phyloP scores from a whole-genome alignment of 176 grass and related monocot genomes.

The Tillandsia leiboldiana region DNA sequence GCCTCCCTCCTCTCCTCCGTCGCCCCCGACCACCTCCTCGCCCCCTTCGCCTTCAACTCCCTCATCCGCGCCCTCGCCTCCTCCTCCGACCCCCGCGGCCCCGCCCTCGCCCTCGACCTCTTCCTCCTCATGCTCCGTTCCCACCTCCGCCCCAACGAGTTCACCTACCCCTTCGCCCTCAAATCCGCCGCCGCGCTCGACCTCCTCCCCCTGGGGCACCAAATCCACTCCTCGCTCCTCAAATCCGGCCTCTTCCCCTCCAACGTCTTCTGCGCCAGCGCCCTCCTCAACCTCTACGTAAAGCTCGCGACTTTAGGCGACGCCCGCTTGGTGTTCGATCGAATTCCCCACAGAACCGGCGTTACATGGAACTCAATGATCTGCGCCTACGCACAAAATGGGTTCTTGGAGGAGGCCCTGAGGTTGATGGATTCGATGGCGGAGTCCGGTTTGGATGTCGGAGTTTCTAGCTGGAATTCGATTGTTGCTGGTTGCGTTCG shows the following conservation, averaged over 20 bases:
- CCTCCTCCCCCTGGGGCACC: constrained; percentile 26
- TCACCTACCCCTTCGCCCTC: constrained; percentile 29
- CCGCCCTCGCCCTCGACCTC: constrained; percentile 17
- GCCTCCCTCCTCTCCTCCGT: constrained; percentile 6
- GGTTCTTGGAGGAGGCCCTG: constrained; percentile 31
- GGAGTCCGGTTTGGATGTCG: constrained; percentile 21
- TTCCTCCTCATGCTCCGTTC: constrained; percentile 25
- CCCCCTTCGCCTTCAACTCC: constrained; percentile 16
- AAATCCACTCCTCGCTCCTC: constrained; percentile 32
- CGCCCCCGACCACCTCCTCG: constrained; percentile 9
- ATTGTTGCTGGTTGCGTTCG: constrained; percentile 36
- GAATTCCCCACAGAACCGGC: constrained; percentile 22
- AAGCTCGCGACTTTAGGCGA: constrained; percentile 13
- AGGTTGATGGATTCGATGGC: constrained; percentile 32
- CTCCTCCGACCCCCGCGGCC: constrained; percentile 11
- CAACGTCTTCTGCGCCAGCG: constrained; percentile 27
- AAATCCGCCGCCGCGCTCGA: constrained; percentile 24
- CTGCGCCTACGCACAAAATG: constrained; percentile 31
- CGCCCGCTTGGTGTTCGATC: constrained; percentile 34
- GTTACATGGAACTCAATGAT: constrained; percentile 44
- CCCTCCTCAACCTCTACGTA: constrained; percentile 33
- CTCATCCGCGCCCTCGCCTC: constrained; percentile 23
- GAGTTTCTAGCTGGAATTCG: constrained; percentile 37
- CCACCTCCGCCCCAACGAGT: constrained; percentile 13
- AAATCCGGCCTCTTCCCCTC: constrained; percentile 22